phyloP scores from a whole-genome alignment of 2,329 filamentous ascomycete species.

The Ceratocystiopsis minuta region DNA sequence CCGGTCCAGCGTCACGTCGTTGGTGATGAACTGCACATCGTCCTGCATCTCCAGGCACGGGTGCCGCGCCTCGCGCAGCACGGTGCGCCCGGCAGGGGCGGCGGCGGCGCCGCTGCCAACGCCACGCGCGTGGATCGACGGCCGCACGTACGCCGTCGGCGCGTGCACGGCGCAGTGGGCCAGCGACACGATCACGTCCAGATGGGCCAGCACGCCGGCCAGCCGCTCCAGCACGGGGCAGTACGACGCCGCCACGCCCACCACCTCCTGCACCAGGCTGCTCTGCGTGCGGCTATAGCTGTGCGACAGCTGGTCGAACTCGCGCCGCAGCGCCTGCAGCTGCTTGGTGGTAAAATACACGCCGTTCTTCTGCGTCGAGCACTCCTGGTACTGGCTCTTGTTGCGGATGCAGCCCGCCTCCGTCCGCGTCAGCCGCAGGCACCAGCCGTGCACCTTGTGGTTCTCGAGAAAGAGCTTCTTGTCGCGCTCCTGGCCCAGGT shows the following conservation, averaged over 20 bases:
- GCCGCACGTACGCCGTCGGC: conserved; percentile 76
- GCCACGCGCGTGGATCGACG: conserved; percentile 64
- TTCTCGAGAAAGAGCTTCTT: conserved; percentile 98
- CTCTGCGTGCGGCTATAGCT: conserved; percentile 92
- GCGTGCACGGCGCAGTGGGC: conserved; percentile 88
- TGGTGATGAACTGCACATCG: conserved; percentile 95
- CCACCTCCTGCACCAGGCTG: conserved; percentile 80
- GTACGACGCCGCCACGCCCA: conserved; percentile 84
- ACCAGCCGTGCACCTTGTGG: conserved; percentile 90
- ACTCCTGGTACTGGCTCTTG: conserved; percentile 78
- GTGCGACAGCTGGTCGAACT: conserved; percentile 83
- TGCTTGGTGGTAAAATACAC: conserved; percentile 90
- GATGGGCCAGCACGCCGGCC: conserved; percentile 72
- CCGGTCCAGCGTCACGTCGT: conserved; percentile 70
- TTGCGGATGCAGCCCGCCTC: conserved; percentile 90
- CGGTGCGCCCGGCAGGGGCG: conserved; percentile 55
- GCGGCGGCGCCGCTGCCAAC: conserved; percentile 23
- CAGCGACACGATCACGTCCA: conserved; percentile 89
- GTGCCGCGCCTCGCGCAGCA: conserved; percentile 84
- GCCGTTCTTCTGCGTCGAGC: conserved; percentile 95
- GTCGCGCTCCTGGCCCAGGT: conserved; percentile 81
- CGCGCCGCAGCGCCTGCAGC: conserved; percentile 63
- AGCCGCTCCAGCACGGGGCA: conserved; percentile 81
- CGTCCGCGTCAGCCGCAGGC: conserved; percentile 77
- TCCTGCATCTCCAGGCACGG: conserved; percentile 99